Evolutionary conservation across 2,329 filamentous ascomycete species (phyloP).

Genomic region (Fusarium nygamai): DNA sequence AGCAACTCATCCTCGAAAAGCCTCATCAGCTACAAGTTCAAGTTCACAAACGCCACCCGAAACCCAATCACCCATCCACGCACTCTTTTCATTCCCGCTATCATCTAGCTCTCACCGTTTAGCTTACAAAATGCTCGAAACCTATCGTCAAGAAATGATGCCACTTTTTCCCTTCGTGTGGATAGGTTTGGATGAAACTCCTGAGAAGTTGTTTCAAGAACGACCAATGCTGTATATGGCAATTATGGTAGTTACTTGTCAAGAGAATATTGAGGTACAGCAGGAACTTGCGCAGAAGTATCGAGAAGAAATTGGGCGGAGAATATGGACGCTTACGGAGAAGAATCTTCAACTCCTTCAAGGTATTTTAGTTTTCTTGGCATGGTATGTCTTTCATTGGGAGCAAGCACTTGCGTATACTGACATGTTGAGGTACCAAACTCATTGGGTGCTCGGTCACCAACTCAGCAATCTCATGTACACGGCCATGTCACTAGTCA

Average conservation of each 20-base stretch:
- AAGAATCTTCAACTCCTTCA: conserved; percentile 7
- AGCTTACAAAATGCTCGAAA: conserved; percentile 4
- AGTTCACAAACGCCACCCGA: not conserved
- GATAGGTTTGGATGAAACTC: not conserved
- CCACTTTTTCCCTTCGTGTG: conserved; percentile 12
- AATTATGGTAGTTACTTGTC: conserved; percentile 15
- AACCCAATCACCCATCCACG: not conserved
- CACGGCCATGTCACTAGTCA: conserved; percentile 6
- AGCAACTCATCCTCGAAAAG: not conserved
- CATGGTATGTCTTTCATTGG: not conserved
- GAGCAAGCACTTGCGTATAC: rapidly evolving
- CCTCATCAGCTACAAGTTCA: not conserved
- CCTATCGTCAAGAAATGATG: conserved; percentile 10
- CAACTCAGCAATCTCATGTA: conserved; percentile 18
- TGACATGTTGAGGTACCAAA: conserved; percentile 3
- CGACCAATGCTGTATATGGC: conserved; percentile 16
- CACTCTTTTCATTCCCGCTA: not conserved
- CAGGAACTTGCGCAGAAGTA: conserved; percentile 5
- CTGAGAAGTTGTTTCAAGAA: not conserved
- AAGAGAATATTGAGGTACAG: not conserved
- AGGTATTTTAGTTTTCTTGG: not conserved
- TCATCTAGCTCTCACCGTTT: not conserved
- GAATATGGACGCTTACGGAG: conserved; percentile 9
- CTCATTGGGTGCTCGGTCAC: not conserved
- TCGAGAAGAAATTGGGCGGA: conserved; percentile 7